phyloP scores from a whole-genome alignment of 2,329 filamentous ascomycete species.

The Decorospora gaudefroyi region DNA sequence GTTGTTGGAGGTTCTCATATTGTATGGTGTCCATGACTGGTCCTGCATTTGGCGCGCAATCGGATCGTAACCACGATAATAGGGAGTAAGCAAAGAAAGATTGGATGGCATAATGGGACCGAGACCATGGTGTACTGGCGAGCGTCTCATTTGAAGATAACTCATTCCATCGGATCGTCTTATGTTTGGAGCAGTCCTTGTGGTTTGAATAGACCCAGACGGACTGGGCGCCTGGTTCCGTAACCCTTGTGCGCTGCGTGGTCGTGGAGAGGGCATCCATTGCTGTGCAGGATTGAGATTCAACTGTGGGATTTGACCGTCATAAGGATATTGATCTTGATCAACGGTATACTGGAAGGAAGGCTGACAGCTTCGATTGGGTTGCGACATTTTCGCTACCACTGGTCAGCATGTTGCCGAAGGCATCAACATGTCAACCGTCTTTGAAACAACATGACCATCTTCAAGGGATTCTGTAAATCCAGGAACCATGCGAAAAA shows the following conservation, averaged over 20 bases:
- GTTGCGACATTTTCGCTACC: conserved; percentile 37
- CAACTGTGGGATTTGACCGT: conserved; percentile 15
- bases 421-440: conserved; percentile 9
- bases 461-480: neutral
- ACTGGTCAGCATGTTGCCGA: conserved; percentile 30
- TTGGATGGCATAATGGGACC: conserved; percentile 16
- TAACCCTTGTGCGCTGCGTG: conserved; percentile 17
- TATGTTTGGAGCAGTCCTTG: conserved; percentile 16
- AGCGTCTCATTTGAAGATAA: conserved; percentile 12
- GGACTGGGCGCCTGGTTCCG: conserved; percentile 24
- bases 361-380: conserved; percentile 21
- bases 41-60: conserved; percentile 24
- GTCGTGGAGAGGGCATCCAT: conserved; percentile 23
- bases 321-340: conserved; percentile 19
- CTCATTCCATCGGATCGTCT: conserved; percentile 5
- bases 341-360: conserved; percentile 22
- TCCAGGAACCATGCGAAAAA: neutral
- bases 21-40: conserved; percentile 37
- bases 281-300: conserved; percentile 18
- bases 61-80: conserved; percentile 10
- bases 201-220: conserved; percentile 17
- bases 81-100: conserved; percentile 21
- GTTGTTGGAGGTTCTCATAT: conserved; percentile 20
- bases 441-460: neutral
- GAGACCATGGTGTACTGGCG: conserved; percentile 8